Base-by-base conservation (phyloP, 108 stramenopile species). In the Nannochloropsis oceanica region DNA sequence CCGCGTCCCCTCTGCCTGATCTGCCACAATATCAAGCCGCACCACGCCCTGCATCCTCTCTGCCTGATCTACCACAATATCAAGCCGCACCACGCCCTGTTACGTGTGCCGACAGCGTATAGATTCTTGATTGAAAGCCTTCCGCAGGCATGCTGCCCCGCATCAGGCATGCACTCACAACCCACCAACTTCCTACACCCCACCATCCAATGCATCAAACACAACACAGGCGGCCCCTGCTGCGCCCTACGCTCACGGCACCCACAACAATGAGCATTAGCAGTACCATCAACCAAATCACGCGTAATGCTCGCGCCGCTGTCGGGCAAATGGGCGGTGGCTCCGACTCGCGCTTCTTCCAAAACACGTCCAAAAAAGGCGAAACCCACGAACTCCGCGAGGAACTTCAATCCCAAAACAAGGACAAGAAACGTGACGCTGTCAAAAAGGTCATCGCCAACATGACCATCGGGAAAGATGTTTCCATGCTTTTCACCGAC, bases 391-490 rank as follows among this genome's bases (percentile, higher is more conserved):
- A 99, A 87, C 93, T 99, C 83, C 93, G 96, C 27, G 89, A 94
- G 92, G 99, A 99, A 86, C 93, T 99, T 42, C 94, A 96, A 80
- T 95, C 94, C 80, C 95, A 87, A 46, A 96, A 98, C 87, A 93
- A 95, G 34, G 93, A 92, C 81, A 92, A 91, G 83, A 99, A 97
- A 89, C 95, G 96, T 27, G 98, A 99, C 87, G 99, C 99, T 26
- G 98, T 99, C 81, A 99, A 99, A 91, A 99, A 99, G 90, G 87
- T 85, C 20, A 99, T 99, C 87, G 99, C 99, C 12, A 92, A 91
- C 89, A 98, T 99, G 97, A 99, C 99, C 13, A 97, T 99, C 11
- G 99, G 99, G 27, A 99, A 99, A 89, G 99, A 99, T 87, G 97
- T 99, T 20, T 93, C 94, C 81, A 93, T 91, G 91, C 95, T 99